Percentiles rank a stretch among this genome's conserved stretches.
Evolutionary conservation across 176 grass and related monocot genomes (phyloP).

Genomic region (Lolium rigidum): DNA sequence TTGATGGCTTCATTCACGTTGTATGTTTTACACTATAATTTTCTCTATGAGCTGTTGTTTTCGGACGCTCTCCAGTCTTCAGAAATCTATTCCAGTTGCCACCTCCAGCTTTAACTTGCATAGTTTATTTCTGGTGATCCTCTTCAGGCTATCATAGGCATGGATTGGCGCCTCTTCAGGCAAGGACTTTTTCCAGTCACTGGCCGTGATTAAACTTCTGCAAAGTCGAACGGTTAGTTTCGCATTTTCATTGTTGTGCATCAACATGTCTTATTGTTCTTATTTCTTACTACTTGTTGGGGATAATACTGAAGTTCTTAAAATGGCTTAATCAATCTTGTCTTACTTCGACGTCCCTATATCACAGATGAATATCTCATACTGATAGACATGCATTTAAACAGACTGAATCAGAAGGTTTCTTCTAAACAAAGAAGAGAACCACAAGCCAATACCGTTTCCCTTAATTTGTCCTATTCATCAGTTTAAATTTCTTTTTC

Average conservation of each 20-base stretch:
- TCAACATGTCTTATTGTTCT: not conserved
- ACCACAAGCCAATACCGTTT: not conserved
- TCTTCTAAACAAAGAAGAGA: not conserved
- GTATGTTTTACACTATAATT: too few relatives aligned
- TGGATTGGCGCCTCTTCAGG: not conserved
- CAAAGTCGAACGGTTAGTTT: not conserved
- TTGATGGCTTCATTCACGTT: too few relatives aligned
- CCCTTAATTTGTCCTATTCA: constrained; percentile 36
- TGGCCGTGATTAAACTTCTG: not conserved
- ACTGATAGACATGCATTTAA: not conserved
- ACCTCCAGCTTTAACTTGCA: not conserved
- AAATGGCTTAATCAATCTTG: not conserved
- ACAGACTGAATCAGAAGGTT: constrained; percentile 4
- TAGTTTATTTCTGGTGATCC: not conserved
- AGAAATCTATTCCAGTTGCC: constrained; percentile 14
- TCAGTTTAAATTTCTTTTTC: constrained; percentile 30
- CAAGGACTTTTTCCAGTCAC: not conserved
- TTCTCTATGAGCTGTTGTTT: not conserved
- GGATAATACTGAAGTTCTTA: constrained; percentile 10
- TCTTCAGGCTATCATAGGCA: not conserved
- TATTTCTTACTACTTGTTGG: constrained; percentile 9
- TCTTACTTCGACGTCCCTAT: not conserved
- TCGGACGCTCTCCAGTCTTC: not conserved
- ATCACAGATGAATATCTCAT: not conserved
- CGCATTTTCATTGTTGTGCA: not conserved